Percentiles rank a stretch among this genome's conserved stretches.
Conservation (phyloP, 2,329 filamentous ascomycete species). For the Alternaria dauci region DNA sequence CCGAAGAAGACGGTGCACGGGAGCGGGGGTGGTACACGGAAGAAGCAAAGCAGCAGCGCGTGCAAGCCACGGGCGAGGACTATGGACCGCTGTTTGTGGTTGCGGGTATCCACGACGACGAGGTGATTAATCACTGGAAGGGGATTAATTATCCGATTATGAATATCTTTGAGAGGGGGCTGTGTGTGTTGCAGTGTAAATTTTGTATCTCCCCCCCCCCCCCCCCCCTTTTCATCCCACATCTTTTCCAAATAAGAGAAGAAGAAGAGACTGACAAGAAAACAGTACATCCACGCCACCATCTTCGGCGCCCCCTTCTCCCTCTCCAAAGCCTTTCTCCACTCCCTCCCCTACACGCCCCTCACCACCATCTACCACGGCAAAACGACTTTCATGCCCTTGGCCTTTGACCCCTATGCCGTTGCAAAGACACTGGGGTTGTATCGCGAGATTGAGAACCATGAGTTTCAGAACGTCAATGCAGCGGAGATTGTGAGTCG, state of each 20-base stretch:
- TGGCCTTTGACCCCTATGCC: slow-evolving; percentile 68
- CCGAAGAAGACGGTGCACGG: slow-evolving; percentile 74
- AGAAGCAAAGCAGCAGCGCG: slow-evolving; percentile 68
- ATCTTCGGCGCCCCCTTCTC: slow-evolving; percentile 91
- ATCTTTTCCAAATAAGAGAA: too few species aligned
- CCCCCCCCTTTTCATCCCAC: too few species aligned
- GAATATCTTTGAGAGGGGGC: slow-evolving; percentile 96
- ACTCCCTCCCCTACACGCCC: slow-evolving; percentile 75
- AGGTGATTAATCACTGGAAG: slow-evolving; percentile 95
- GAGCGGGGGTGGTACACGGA: slow-evolving; percentile 77
- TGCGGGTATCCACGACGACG: slow-evolving; percentile 92
- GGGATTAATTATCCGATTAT: slow-evolving; percentile 99
- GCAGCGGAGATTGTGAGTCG: slow-evolving; percentile 89
- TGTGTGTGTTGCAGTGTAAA: slow-evolving; percentile 94
- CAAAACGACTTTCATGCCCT: slow-evolving; percentile 88
- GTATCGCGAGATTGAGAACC: slow-evolving; percentile 78
- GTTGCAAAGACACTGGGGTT: slow-evolving; percentile 84
- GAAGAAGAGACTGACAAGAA: slow-evolving; percentile 11
- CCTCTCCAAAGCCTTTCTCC: slow-evolving; percentile 80
- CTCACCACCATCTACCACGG: slow-evolving; percentile 85
- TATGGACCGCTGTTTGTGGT: slow-evolving; percentile 88
- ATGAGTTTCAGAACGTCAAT: slow-evolving; percentile 87
- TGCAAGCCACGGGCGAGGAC: slow-evolving; percentile 71
- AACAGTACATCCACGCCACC: slow-evolving; percentile 83
- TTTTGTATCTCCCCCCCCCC: slow-evolving; percentile 60